Base-by-base conservation (phyloP, 768 basidiomycete genomes). In the Tulasnella calospora region DNA sequence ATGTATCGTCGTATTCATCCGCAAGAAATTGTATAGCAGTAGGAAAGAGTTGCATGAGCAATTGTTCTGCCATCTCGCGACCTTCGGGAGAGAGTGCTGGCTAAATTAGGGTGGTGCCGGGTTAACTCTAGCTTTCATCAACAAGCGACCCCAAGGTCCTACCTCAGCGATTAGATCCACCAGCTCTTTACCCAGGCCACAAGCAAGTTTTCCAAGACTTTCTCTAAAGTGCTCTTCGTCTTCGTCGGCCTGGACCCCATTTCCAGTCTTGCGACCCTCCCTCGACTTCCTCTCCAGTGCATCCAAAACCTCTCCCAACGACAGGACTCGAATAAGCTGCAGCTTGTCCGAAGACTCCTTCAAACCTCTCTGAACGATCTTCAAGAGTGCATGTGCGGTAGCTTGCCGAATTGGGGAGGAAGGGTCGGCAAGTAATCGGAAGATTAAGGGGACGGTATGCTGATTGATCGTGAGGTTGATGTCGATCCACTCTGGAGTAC, bases 391-490 rank as follows among this genome's bases (percentile, higher is more conserved):
- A n/a, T 88, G 88, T 27, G 92, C 92, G 2, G 96, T 91, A 1
- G 95, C 92, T 40, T 96, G 86, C 40, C 95, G 93, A 81, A 99
- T 91, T 3, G 92, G 88, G 38, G 95, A 84, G 15, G 92, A 91
- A 0, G 89, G 85, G 82, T 96, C 92, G 21, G 92, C 91, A 51
- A 99, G 89, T 55, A 98, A 87, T 47, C 88, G 89, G 83, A 96
- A 95, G 67, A 98, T 88, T 46, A 99, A 86, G 7, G 92, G 91
- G 44, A 99, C 90, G 2, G 96, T 95, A 19, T 89, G 89, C 17
- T 93, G 94, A 1, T 96, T 98, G 79, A 99, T 92, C 17, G 98
- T 96, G 80, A 99, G 86, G 82, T 95, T 95, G 81, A 99, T 96
- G 82, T 99, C 98, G 81, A 99, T 93, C 98, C 98, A 99, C 19